Base-by-base conservation (phyloP, 2,329 filamentous ascomycete genomes). In the Lasiodiplodia hormozganensis region DNA sequence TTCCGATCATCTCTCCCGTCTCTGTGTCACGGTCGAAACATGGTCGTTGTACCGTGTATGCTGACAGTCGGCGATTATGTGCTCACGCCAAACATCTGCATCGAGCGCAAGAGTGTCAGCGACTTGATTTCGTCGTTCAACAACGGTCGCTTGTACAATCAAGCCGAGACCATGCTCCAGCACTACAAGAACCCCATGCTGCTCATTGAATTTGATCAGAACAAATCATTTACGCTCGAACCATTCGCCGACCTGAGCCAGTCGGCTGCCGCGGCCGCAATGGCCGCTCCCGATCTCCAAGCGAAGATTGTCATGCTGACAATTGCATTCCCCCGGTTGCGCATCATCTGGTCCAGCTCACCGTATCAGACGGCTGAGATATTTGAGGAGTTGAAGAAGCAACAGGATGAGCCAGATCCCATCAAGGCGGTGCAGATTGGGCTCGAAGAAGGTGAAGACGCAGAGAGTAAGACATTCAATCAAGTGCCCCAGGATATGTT, bases 281-380 rank as follows among this genome's bases (percentile, higher is more conserved):
- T 76, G 2, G 69, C 70, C 0, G 86, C 88, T 0, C 90, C 90
- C 43, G 96, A 97, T 76, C 85, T 97, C 38, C 96, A 99, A 78
- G 91, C 91, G 70, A 96, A 97, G 80, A 85, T 99, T 56, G 96
- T 97, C 14, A 88, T 98, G 54, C 86, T 99, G 23, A 97, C 94
- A 0, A 87, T 99, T 5, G 92, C 95, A 0, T 99, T 98, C 74
- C 96, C 96, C 0, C 89, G 89, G 25, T 86, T 99, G 60, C 91
- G 93, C 72, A 92, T 99, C 73, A 93, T 99, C 73, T 99, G 96
- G 96, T 96, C 92, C 10, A 92, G 89, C 10, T 94, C 91, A 12
- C 95, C 96, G 0, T 97, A 97, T 76, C 94, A 99, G 79, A 98
- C 96, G 0, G 96, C 96, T 1, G 94, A 98, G 82, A 98, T 99